Base-by-base conservation (phyloP, 257 asterid genomes). In the Ajuga chamaepitys region DNA sequence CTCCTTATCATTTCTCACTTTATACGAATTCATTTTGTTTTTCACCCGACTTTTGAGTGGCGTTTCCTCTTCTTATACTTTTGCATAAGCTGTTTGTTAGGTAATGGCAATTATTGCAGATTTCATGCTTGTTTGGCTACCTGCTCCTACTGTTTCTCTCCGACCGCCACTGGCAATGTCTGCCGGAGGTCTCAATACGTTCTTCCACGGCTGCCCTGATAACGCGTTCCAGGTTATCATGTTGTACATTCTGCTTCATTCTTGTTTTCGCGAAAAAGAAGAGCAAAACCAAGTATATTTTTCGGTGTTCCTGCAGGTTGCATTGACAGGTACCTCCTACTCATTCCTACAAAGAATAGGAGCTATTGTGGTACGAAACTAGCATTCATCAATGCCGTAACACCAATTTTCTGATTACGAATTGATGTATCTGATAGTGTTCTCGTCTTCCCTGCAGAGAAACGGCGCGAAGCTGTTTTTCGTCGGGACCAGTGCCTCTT, bases 41-140 rank as follows among this genome's bases (percentile, higher is more conserved):
- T 30, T 9, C 13, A 11, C 14, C 52, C 20, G 21, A 8, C 8
- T 26, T 9, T 6, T 26, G 16, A 17, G 53, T 22, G 10, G 41
- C 16, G 17, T 20, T 30, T 11, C 56, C 41, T 25, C 8, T 46
- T 11, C 16, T 54, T 70, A 58, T 66, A 37, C 16, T 51, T 8
- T 18, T 37, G 64, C 7, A 62, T 74, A 32, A 73, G 68, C 69
- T 64, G 47, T 77, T 54, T 61, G 38, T 68, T 75, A 92, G 98
- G 85, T 93, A 50, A 89, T 93, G 98, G 97, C 98, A 66, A 77
- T 93, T 62, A 75, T 93, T 70, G 98, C 98, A 50, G 98, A 93
- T 84, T 93, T 93, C 85, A 93, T 93, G 98, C 89, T 93, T 11
- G 98, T 87, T 11, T 93, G 97, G 97, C 88, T 93, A 56, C 98